Evolutionary conservation across 2,329 filamentous ascomycete genomes (phyloP).

Genomic region (Aspergillus puulaauensis): DNA sequence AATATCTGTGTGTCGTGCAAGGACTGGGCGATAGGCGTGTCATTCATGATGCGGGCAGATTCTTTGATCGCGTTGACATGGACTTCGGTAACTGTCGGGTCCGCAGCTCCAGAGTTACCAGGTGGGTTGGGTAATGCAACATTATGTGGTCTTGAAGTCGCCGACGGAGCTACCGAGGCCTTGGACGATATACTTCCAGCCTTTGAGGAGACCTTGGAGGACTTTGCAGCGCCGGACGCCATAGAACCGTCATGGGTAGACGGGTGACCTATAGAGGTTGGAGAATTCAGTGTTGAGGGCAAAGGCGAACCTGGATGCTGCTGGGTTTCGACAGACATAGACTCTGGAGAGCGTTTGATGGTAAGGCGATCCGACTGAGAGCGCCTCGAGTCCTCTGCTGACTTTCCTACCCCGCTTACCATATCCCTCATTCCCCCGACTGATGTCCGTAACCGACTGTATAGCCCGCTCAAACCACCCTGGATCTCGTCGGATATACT

Average conservation of each 20-base stretch:
- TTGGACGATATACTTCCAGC: slow-evolving; percentile 44
- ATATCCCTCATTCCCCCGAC: slow-evolving; percentile 69
- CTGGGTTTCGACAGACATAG: slow-evolving; percentile 22
- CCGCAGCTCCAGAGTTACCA: slow-evolving; percentile 39
- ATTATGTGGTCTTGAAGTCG: slow-evolving; percentile 38
- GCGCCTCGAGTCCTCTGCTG: slow-evolving; percentile 28
- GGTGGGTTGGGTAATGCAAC: slow-evolving; percentile 36
- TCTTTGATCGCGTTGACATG: slow-evolving; percentile 40
- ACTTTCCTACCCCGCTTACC: slow-evolving; percentile 35
- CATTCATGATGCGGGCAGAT: slow-evolving; percentile 26
- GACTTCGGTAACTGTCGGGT: slow-evolving; percentile 47
- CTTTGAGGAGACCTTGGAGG: slow-evolving; percentile 43
- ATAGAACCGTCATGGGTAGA: slow-evolving; percentile 27
- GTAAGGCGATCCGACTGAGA: slow-evolving; percentile 27
- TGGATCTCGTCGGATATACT: slow-evolving; percentile 72
- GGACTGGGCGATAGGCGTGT: slow-evolving; percentile 32
- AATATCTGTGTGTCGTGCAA: slow-evolving; percentile 30
- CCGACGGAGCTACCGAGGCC: slow-evolving; percentile 37
- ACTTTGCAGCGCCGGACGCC: slow-evolving; percentile 26
- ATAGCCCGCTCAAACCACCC: slow-evolving; percentile 84
- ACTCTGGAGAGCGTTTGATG: slow-evolving; percentile 26
- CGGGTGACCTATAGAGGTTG: slow-evolving; percentile 31
- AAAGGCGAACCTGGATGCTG: slow-evolving; percentile 33
- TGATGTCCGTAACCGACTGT: slow-evolving; percentile 78
- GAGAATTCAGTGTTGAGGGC: slow-evolving; percentile 39